Conservation (phyloP, 2,329 filamentous ascomycete species). For the Pseudopithomyces maydicus region DNA sequence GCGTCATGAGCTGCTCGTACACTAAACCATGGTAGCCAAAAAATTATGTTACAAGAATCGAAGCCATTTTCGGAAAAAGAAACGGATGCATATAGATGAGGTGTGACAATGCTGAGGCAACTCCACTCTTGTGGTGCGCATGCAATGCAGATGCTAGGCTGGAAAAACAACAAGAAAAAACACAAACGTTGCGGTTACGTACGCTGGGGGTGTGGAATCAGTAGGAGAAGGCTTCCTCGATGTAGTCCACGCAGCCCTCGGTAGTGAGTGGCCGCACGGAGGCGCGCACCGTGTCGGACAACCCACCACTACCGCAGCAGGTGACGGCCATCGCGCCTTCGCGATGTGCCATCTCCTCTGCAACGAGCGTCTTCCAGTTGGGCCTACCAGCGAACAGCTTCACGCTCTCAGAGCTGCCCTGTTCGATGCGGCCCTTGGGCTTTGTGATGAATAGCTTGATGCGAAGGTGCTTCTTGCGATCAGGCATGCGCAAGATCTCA, state of each 20-base stretch:
- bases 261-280: constrained; percentile 58
- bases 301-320: constrained; percentile 67
- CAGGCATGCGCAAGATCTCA: constrained; percentile 63
- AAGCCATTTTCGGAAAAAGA: neutral
- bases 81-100: neutral
- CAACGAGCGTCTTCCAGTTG: constrained; percentile 59
- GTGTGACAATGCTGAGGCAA: neutral
- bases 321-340: constrained; percentile 66
- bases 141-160: constrained; percentile 7
- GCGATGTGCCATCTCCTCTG: constrained; percentile 60
- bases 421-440: constrained; percentile 61
- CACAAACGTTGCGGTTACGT: neutral
- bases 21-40: constrained; percentile 5
- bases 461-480: constrained; percentile 62
- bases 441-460: constrained; percentile 69
- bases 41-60: constrained; percentile 4
- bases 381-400: constrained; percentile 67
- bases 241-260: constrained; percentile 63
- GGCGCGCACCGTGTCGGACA: constrained; percentile 64
- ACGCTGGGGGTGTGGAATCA: constrained; percentile 28
- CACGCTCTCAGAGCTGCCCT: constrained; percentile 59
- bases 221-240: constrained; percentile 70
- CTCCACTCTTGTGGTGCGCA: neutral
- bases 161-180: neutral
- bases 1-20: constrained; percentile 4